Evolutionary conservation across 805 yeast genomes (phyloP), one percentile per base, ranked within the genome.

Genomic region (Kodamaea lidongshanica): DNA sequence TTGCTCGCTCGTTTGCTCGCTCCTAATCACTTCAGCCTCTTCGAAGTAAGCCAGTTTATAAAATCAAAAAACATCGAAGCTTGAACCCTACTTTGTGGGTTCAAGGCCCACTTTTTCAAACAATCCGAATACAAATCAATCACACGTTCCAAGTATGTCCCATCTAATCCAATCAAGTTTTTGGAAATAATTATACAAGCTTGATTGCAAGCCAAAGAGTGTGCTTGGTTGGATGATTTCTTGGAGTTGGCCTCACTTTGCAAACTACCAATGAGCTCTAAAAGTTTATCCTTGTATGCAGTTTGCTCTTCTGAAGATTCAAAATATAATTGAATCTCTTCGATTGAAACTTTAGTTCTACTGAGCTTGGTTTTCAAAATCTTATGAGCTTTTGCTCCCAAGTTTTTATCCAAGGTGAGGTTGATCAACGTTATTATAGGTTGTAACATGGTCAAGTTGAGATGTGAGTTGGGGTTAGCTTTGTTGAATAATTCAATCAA

Each of bases 351-450:
- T 41, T 57, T 70, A 14, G 67, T 46, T 48, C 76, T 80, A 39
- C 77, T 70, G 10, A 84, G 51, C 39, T 65, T 73, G 11, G 64
- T 60, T 51, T 78, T 83, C 39, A 88, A 50, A 16, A 86, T 48
- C 53, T 79, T 81, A 36, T 80, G 79, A 3, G 89, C 79, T 54
- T 83, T 84, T 11, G 74, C 75, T 0, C 89, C 89, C 4, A 88
- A 50, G 17, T 71, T 55, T 39, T 72, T 74, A 48, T 84, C 92
- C 43, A 75, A 54, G 1, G 96, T 88, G 23, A 74, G 55, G 28
- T 69, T 67, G 41, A 87, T 72, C 36, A 84, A 62, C 13, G 58
- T 58, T 25, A 85, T 50, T 37, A 86, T 54, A 2, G 88, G 85
- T 16, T 61, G 48, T 4, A 77, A 54, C 38, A 74, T 57, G 3